These are phyloP conservation scores for Paralagenidium karlingii DNA, from an alignment of 352 stramenopile species.

Conservation along the genomic window DNA sequence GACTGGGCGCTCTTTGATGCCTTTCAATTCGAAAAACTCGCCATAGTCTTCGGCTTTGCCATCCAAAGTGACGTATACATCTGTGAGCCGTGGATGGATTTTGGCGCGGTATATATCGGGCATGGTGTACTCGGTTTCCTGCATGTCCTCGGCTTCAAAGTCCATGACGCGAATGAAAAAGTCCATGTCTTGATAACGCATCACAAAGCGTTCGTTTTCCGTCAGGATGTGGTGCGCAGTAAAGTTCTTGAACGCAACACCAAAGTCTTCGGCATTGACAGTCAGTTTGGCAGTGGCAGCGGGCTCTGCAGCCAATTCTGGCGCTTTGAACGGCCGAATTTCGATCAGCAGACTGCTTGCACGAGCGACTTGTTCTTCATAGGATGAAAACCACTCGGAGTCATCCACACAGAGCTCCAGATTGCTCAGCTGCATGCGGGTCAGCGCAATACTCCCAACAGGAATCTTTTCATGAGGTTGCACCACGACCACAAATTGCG, in stretches of 20 bases:
- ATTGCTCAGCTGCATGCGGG: constrained; percentile 59
- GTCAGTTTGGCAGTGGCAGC: too few relatives aligned
- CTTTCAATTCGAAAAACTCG: constrained; percentile 25
- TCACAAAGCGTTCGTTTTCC: constrained; percentile 63
- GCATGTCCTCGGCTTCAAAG: constrained; percentile 51
- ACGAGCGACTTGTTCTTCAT: constrained; percentile 27
- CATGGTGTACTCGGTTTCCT: constrained; percentile 79
- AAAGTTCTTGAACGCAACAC: constrained; percentile 31
- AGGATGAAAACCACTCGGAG: constrained; percentile 61
- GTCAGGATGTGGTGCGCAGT: constrained; percentile 52
- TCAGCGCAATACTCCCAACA: constrained; percentile 40
- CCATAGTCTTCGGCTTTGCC: constrained; percentile 12
- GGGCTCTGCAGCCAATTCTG: too few relatives aligned
- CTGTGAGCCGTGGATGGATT: too few relatives aligned
- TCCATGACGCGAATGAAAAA: constrained; percentile 67
- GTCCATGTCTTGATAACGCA: constrained; percentile 30
- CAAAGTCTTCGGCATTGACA: constrained; percentile 44
- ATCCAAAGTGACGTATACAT: constrained; percentile 49
- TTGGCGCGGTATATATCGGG: constrained; percentile 61
- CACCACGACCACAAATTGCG: constrained; percentile 62
- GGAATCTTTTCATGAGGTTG: constrained; percentile 20
- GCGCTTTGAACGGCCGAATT: constrained; percentile 55
- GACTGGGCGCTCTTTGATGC: constrained; percentile 7
- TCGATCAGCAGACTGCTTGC: constrained; percentile 45
- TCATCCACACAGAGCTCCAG: constrained; percentile 67